phyloP scores from a whole-genome alignment of 306 rosid genomes.

The Vicia faba region DNA sequence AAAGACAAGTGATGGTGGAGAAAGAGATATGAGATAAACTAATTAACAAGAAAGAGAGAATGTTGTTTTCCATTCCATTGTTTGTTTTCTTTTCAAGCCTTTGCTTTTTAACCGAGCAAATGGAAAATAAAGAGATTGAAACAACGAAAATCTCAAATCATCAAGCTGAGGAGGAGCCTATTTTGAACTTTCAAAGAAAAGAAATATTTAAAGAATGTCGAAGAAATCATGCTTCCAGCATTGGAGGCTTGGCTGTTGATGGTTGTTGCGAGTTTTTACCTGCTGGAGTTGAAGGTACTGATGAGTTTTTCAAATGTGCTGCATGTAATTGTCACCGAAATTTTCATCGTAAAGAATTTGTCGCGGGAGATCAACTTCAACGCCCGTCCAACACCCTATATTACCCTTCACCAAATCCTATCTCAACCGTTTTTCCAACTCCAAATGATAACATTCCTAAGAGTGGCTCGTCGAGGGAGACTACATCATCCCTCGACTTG shows the following conservation, averaged over 20 bases:
- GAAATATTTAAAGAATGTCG: neutral
- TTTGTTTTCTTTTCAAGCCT: neutral
- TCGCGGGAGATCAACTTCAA: neutral
- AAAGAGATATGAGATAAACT: too few relatives aligned
- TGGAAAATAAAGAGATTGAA: neutral
- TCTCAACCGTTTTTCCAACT: neutral
- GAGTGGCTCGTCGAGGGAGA: neutral
- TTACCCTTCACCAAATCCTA: neutral
- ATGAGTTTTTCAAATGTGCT: neutral
- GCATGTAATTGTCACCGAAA: neutral
- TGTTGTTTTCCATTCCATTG: neutral
- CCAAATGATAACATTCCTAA: neutral
- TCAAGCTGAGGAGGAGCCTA: neutral
- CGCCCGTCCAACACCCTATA: neutral
- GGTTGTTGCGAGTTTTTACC: constrained; percentile 5
- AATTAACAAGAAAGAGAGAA: neutral
- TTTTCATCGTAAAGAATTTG: neutral
- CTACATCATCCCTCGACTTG: neutral
- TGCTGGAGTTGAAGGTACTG: neutral
- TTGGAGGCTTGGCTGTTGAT: neutral
- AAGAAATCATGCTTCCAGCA: neutral
- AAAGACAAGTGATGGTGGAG: neutral
- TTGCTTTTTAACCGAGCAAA: neutral
- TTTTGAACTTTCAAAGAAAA: neutral
- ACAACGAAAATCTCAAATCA: neutral